Evolutionary conservation across 208 protist species (phyloP).

Genomic region (Porcisia hertigi): DNA sequence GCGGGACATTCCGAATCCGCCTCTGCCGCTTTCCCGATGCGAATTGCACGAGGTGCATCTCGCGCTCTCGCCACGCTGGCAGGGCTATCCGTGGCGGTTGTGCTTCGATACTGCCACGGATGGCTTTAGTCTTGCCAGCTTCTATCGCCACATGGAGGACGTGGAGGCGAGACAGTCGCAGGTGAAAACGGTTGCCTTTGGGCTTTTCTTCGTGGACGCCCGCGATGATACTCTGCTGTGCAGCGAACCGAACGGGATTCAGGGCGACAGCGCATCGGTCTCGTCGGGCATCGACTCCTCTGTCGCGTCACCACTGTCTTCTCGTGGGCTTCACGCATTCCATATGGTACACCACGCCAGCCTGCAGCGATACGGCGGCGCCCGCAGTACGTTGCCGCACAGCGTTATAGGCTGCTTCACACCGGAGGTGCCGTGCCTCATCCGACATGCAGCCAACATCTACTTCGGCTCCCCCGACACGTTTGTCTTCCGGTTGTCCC

Average conservation of each 20-base stretch:
- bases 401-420: slow-evolving; percentile 67
- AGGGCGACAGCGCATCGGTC: not conserved
- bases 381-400: not conserved
- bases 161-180: slow-evolving; percentile 27
- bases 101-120: slow-evolving; percentile 60
- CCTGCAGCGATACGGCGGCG: not conserved
- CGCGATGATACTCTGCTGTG: slow-evolving; percentile 2
- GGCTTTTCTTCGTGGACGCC: slow-evolving; percentile 39
- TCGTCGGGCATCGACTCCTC: not conserved
- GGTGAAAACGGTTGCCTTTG: slow-evolving; percentile 36
- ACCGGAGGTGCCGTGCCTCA: slow-evolving; percentile 47
- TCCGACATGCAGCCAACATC: slow-evolving; percentile 33
- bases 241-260: not conserved
- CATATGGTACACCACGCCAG: not conserved
- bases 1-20: slow-evolving; percentile 17
- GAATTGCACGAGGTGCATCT: slow-evolving; percentile 56
- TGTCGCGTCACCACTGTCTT: not conserved
- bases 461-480: slow-evolving; percentile 60
- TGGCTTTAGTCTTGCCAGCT: slow-evolving; percentile 53
- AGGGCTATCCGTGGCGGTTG: slow-evolving; percentile 54
- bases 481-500: slow-evolving; percentile 49
- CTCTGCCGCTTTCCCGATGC: slow-evolving; percentile 42
- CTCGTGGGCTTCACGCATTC: not conserved
- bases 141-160: slow-evolving; percentile 55
- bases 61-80: slow-evolving; percentile 42